Conservation (phyloP, 1,139 yeast species). For the Geotrichum europaeum region DNA sequence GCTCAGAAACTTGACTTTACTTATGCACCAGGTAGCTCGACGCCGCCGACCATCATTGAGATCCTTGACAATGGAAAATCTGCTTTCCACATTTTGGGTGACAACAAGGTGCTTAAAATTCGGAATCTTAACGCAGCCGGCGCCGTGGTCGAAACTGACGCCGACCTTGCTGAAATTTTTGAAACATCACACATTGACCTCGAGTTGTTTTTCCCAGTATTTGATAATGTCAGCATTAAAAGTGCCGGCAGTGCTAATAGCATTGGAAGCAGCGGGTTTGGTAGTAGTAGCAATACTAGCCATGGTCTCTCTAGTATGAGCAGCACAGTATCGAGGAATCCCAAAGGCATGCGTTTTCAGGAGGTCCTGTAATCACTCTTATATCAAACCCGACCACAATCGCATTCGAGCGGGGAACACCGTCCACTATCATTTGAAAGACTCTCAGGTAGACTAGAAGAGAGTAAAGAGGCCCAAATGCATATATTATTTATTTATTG, state of each 20-base stretch:
- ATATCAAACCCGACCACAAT: neutral
- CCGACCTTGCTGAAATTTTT: slow-evolving; percentile 34
- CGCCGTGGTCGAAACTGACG: slow-evolving; percentile 27
- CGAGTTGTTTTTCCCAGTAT: slow-evolving; percentile 16
- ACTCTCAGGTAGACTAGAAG: no score
- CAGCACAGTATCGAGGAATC: neutral
- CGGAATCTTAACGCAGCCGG: slow-evolving; percentile 26
- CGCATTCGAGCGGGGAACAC: neutral
- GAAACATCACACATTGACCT: slow-evolving; percentile 14
- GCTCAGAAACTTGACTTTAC: slow-evolving; percentile 47
- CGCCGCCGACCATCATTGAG: slow-evolving; percentile 66
- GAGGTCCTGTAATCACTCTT: slow-evolving; percentile 6
- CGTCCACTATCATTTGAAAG: no score
- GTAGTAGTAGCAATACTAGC: neutral
- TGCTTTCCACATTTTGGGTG: slow-evolving; percentile 51
- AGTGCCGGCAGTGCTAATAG: neutral
- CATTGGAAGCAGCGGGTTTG: neutral
- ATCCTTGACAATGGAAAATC: slow-evolving; percentile 62
- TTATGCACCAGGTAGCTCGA: slow-evolving; percentile 52
- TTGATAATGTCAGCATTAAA: slow-evolving; percentile 2
- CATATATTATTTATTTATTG: neutral
- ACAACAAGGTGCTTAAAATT: slow-evolving; percentile 36
- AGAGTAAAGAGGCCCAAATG: neutral
- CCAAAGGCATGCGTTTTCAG: slow-evolving; percentile 7
- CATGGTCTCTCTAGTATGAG: neutral